Evolutionary conservation across 2,329 filamentous ascomycete species (phyloP).

Genomic region (Venturia pyrina): DNA sequence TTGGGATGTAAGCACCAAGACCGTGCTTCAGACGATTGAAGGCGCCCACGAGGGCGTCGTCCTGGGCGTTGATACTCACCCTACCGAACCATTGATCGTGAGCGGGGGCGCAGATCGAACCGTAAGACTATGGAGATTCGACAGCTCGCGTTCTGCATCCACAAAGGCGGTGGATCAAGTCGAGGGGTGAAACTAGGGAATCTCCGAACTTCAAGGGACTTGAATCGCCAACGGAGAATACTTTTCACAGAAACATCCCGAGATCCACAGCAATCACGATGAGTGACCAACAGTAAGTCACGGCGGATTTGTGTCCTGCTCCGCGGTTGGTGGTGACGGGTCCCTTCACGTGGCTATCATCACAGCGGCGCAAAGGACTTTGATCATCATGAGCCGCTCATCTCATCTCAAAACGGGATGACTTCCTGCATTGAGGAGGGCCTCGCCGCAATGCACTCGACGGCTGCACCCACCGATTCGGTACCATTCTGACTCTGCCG

Average conservation of each 20-base stretch:
- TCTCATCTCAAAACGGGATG: background rate
- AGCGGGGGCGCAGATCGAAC: constrained; percentile 54
- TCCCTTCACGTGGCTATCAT: background rate
- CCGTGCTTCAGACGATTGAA: constrained; percentile 52
- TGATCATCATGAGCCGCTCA: background rate
- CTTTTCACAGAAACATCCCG: background rate
- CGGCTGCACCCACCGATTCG: background rate
- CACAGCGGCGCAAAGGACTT: background rate
- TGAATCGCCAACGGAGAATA: background rate
- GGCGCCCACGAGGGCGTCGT: constrained; percentile 46
- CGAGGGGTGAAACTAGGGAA: background rate
- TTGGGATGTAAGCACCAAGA: constrained; percentile 86
- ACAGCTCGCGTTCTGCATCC: background rate
- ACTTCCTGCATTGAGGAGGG: background rate
- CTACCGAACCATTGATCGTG: constrained; percentile 43
- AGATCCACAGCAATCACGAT: background rate
- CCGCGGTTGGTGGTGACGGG: background rate
- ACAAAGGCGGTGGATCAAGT: background rate
- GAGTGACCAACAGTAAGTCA: background rate
- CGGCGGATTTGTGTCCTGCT: background rate
- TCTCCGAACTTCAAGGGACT: background rate
- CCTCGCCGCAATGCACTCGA: background rate
- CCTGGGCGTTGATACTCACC: constrained; percentile 49
- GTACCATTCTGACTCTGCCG: background rate
- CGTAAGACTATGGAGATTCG: constrained; percentile 47